A percentile compares a stretch with the other conserved stretches of the same genome.
phyloP scores from a whole-genome alignment of 2,329 filamentous ascomycete species.

The Ascochyta rabiei region DNA sequence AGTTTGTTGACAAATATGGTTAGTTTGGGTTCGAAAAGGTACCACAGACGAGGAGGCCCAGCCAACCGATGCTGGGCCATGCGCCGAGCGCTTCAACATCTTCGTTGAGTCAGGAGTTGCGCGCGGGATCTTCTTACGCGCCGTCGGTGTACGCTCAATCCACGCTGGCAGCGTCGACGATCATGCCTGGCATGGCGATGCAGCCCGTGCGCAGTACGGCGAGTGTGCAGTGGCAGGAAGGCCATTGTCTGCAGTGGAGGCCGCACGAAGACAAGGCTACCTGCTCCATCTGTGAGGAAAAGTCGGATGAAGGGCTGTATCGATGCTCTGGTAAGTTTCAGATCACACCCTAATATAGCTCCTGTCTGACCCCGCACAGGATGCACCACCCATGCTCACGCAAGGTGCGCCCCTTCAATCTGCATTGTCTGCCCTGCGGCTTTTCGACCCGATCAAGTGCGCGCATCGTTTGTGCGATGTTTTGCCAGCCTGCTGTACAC shows the following conservation, averaged over 20 bases:
- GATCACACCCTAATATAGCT: slow-evolving; percentile 4
- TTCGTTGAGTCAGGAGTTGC: slow-evolving; percentile 57
- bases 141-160: slow-evolving; percentile 85
- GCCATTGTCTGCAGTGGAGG: slow-evolving; percentile 76
- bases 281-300: slow-evolving; percentile 79
- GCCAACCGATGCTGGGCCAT: slow-evolving; percentile 72
- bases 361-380: slow-evolving; percentile 48
- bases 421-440: slow-evolving; percentile 70
- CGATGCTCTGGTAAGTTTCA: slow-evolving; percentile 63
- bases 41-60: slow-evolving; percentile 65
- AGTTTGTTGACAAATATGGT: slow-evolving; percentile 31
- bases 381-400: slow-evolving; percentile 63
- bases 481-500: slow-evolving; percentile 73
- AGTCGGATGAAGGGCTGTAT: slow-evolving; percentile 75
- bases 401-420: slow-evolving; percentile 64
- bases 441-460: slow-evolving; percentile 70
- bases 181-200: slow-evolving; percentile 84
- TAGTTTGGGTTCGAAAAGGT: slow-evolving; percentile 77
- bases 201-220: slow-evolving; percentile 81
- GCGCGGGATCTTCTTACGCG: slow-evolving; percentile 66
- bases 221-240: slow-evolving; percentile 82
- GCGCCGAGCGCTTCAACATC: slow-evolving; percentile 71
- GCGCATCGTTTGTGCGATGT: slow-evolving; percentile 71
- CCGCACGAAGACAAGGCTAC: slow-evolving; percentile 63
- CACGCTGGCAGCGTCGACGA: slow-evolving; percentile 82